Percentiles rank a stretch among this genome's conserved stretches.
Evolutionary conservation across 2,329 filamentous ascomycete species (phyloP).

Genomic region (Calonectria leucothoes): DNA sequence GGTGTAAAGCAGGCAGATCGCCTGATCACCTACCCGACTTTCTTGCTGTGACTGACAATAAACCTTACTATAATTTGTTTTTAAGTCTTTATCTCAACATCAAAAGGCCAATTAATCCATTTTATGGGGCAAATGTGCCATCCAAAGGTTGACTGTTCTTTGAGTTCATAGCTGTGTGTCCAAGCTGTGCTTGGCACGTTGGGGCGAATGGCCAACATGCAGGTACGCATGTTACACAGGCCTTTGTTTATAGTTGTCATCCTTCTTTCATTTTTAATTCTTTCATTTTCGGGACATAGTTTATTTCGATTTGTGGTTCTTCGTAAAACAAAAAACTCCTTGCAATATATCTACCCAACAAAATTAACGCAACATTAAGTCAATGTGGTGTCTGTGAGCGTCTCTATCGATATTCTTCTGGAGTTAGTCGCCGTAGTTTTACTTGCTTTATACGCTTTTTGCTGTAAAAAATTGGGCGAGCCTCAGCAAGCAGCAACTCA

Average conservation of each 20-base stretch:
- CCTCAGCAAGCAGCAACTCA: neutral
- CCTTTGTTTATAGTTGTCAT: neutral
- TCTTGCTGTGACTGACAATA: neutral
- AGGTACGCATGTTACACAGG: neutral
- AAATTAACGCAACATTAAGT: neutral
- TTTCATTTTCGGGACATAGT: neutral
- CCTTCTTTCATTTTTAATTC: neutral
- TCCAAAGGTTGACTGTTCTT: neutral
- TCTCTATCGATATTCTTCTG: neutral
- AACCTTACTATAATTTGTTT: no score
- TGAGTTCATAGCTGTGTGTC: neutral
- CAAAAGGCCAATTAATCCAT: neutral
- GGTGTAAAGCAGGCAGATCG: neutral
- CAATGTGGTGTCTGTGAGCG: neutral
- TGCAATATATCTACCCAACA: neutral
- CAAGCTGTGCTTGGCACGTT: neutral
- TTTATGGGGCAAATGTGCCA: neutral
- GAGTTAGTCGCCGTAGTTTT: neutral
- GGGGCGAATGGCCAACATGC: neutral
- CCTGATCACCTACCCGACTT: neutral
- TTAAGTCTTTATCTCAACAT: no score
- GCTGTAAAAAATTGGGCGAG: neutral
- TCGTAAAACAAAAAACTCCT: neutral
- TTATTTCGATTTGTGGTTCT: neutral
- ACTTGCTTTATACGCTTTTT: neutral